Conservation (phyloP, 148 eudicot species). For the Linanthus parryae region DNA sequence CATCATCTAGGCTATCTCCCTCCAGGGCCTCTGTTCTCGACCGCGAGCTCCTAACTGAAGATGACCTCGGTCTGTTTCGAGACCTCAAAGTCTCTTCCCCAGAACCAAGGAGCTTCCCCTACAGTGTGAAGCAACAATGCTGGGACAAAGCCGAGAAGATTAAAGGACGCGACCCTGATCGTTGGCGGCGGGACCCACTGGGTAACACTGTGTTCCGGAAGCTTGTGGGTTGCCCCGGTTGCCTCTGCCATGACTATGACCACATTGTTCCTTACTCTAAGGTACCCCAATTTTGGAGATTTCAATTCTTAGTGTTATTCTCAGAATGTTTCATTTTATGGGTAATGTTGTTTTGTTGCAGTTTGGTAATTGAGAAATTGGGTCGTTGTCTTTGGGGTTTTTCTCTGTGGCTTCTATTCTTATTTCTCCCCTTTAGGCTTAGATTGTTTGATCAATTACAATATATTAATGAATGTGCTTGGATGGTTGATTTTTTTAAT, state of each 20-base stretch:
- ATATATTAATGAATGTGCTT: no score
- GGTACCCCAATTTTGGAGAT: no score
- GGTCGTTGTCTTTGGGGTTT: no score
- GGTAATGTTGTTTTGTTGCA: background rate
- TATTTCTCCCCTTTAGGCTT: no score
- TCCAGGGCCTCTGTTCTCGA: constrained; percentile 27
- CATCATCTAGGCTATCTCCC: constrained; percentile 18
- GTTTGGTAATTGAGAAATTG: no score
- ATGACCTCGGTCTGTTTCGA: constrained; percentile 37
- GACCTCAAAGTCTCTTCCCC: constrained; percentile 27
- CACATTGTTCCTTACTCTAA: constrained; percentile 86
- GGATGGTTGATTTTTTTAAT: no score
- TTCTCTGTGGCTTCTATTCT: no score
- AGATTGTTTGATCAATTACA: no score
- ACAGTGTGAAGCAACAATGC: constrained; percentile 86
- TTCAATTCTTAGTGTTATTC: no score
- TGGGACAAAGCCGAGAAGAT: constrained; percentile 93
- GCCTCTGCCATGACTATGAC: constrained; percentile 89
- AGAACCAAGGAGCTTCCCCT: constrained; percentile 84
- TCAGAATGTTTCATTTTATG: no score
- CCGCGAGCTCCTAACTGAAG: constrained; percentile 25
- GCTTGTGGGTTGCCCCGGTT: constrained; percentile 97
- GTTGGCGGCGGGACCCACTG: constrained; percentile 75
- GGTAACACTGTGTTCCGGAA: constrained; percentile 74
- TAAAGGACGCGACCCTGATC: constrained; percentile 81